These are phyloP conservation scores for Mrakia gelida DNA, from an alignment of 768 basidiomycete species.

Conservation along the genomic window DNA sequence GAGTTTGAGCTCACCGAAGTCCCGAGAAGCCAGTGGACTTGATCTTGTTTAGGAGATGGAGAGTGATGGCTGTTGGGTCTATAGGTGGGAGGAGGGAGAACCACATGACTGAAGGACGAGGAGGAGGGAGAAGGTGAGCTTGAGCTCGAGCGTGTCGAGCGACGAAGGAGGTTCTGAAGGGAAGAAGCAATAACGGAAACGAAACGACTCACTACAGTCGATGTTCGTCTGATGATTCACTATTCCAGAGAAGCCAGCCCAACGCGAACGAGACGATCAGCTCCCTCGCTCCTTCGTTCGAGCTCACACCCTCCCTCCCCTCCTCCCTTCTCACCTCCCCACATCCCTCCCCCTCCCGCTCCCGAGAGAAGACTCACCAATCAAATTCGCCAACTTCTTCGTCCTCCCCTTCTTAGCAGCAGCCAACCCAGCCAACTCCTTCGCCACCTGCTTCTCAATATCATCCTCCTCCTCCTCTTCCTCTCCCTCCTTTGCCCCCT, in stretches of 20 bases:
- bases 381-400: constrained; percentile 17
- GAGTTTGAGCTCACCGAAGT: not conserved
- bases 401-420: constrained; percentile 56
- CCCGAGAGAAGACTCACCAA: constrained; percentile 16
- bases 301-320: not conserved
- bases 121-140: not conserved
- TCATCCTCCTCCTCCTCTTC: constrained; percentile 50
- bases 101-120: constrained; percentile 12
- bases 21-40: constrained; percentile 11
- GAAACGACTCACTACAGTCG: constrained; percentile 21
- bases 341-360: too few species aligned
- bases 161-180: not conserved
- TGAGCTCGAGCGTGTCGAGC: not conserved
- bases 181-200: not conserved
- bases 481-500: constrained; percentile 35
- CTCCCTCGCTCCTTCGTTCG: too few species aligned
- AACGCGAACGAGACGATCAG: not conserved
- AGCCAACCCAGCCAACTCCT: constrained; percentile 67
- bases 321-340: not conserved
- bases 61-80: constrained; percentile 5
- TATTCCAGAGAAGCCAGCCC: not conserved
- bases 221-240: constrained; percentile 19
- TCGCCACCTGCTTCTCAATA: constrained; percentile 66
- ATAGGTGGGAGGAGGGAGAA: constrained; percentile 27
- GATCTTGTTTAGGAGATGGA: constrained; percentile 10